phyloP scores from a whole-genome alignment of 495 filamentous ascomycete genomes.

The Aspergillus asperescens region DNA sequence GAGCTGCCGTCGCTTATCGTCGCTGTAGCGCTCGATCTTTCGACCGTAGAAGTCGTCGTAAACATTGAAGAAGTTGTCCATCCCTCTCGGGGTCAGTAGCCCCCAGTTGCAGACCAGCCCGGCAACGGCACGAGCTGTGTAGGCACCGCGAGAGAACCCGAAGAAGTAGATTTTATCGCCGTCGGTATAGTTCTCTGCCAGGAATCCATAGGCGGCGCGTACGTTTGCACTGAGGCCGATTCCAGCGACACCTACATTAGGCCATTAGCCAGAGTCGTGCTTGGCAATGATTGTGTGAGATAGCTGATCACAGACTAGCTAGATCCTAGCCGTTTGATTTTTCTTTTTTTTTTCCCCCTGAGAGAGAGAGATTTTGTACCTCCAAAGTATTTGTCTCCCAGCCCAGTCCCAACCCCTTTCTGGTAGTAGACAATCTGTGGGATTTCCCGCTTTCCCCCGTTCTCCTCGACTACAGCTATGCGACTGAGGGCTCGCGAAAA shows the following conservation, averaged over 20 bases:
- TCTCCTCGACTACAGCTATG: slow-evolving; percentile 18
- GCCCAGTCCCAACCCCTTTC: slow-evolving; percentile 47
- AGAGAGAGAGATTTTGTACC: too few species aligned
- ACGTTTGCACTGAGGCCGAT: slow-evolving; percentile 42
- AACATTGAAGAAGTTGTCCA: slow-evolving; percentile 41
- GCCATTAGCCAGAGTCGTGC: too few species aligned
- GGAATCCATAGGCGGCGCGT: slow-evolving; percentile 46
- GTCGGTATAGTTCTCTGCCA: slow-evolving; percentile 44
- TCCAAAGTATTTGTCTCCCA: slow-evolving; percentile 20
- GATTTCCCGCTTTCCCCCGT: slow-evolving; percentile 21
- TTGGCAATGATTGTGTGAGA: too few species aligned
- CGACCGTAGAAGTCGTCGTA: slow-evolving; percentile 45
- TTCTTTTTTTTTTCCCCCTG: too few species aligned
- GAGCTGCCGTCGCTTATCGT: slow-evolving; percentile 15
- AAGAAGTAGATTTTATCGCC: slow-evolving; percentile 57
- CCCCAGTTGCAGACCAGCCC: slow-evolving; percentile 51
- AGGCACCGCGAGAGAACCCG: slow-evolving; percentile 58
- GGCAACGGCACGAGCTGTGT: slow-evolving; percentile 51
- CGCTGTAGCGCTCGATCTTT: slow-evolving; percentile 21
- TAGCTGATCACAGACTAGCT: too few species aligned
- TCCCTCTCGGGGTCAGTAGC: slow-evolving; percentile 34
- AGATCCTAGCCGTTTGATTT: too few species aligned
- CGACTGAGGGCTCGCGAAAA: slow-evolving; percentile 35
- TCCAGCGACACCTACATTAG: slow-evolving; percentile 26
- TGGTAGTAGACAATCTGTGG: slow-evolving; percentile 54